phyloP scores from a whole-genome alignment of 495 filamentous ascomycete genomes.

The Penicillium lagena region DNA sequence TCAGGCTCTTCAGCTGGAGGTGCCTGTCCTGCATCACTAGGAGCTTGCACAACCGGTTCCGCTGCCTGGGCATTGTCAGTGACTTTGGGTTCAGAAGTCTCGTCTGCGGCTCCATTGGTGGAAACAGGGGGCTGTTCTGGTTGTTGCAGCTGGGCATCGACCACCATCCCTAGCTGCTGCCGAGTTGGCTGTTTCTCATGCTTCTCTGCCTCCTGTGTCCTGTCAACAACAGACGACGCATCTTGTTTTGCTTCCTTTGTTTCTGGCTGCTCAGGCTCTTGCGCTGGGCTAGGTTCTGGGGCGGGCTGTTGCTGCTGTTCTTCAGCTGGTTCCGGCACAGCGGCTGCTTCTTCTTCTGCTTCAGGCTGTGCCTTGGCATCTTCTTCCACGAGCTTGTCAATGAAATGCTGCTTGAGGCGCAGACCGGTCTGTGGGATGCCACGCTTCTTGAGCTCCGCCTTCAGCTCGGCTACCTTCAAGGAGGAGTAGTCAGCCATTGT shows the following conservation, averaged over 20 bases:
- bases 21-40: constrained; percentile 2
- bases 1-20: constrained; percentile 1
- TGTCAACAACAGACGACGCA: neutral
- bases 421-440: constrained; percentile 45
- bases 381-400: constrained; percentile 40
- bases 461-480: constrained; percentile 48
- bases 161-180: neutral
- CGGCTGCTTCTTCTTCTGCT: constrained; percentile 6
- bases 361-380: constrained; percentile 25
- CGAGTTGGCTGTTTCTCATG: neutral
- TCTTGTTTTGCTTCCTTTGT: constrained; percentile 5
- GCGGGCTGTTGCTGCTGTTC: constrained; percentile 5
- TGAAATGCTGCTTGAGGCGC: constrained; percentile 41
- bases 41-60: constrained; percentile 19
- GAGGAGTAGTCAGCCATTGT: constrained; percentile 46
- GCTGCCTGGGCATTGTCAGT: constrained; percentile 3
- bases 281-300: constrained; percentile 7
- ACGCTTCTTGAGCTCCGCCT: constrained; percentile 46
- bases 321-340: constrained; percentile 5
- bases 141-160: neutral
- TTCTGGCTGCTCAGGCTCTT: constrained; percentile 4
- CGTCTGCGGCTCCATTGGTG: neutral
- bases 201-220: constrained; percentile 1
- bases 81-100: neutral
- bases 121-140: neutral